These are phyloP conservation scores for Xylariaceae sp. DNA, from an alignment of 2,329 filamentous ascomycete species.

Conservation along the genomic window DNA sequence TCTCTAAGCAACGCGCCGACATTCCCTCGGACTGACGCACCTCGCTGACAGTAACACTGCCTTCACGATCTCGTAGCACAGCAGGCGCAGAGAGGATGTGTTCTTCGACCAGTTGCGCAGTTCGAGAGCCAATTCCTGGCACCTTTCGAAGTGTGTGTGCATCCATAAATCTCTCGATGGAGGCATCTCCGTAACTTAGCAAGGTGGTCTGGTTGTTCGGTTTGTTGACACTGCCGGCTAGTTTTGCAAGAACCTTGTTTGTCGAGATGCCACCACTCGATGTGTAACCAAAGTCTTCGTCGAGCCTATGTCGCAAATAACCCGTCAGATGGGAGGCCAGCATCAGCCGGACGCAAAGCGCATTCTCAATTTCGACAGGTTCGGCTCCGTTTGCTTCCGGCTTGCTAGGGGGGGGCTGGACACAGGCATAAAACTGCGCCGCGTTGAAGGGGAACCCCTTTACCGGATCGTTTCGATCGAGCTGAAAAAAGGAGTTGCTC, in stretches of 20 bases:
- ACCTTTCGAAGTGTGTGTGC: constrained; percentile 71
- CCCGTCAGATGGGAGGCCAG: constrained; percentile 79
- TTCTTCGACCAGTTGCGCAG: constrained; percentile 63
- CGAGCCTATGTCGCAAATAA: constrained; percentile 67
- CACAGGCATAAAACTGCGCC: constrained; percentile 59
- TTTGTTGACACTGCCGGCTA: constrained; percentile 81
- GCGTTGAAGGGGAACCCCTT: constrained; percentile 79
- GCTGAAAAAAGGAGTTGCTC: constrained; percentile 70
- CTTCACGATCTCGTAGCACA: constrained; percentile 33
- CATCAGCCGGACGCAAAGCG: constrained; percentile 57
- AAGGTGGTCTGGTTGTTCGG: constrained; percentile 84
- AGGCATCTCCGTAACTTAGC: constrained; percentile 56
- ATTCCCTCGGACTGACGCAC: constrained; percentile 62
- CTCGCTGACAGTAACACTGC: constrained; percentile 57
- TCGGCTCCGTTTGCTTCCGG: constrained; percentile 21
- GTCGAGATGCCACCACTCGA: constrained; percentile 84
- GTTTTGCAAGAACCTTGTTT: constrained; percentile 80
- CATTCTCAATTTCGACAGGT: constrained; percentile 29
- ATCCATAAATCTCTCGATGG: constrained; percentile 69
- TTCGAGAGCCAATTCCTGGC: constrained; percentile 80
- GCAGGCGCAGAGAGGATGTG: constrained; percentile 42
- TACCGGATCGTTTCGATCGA: constrained; percentile 69
- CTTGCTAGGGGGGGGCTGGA: constrained; percentile 30
- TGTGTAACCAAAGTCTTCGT: constrained; percentile 76
- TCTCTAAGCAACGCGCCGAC: constrained; percentile 61